Evolutionary conservation across 129 eudicot species (phyloP), one percentile per base, ranked within the genome.

Genomic region (Lonicera japonica): DNA sequence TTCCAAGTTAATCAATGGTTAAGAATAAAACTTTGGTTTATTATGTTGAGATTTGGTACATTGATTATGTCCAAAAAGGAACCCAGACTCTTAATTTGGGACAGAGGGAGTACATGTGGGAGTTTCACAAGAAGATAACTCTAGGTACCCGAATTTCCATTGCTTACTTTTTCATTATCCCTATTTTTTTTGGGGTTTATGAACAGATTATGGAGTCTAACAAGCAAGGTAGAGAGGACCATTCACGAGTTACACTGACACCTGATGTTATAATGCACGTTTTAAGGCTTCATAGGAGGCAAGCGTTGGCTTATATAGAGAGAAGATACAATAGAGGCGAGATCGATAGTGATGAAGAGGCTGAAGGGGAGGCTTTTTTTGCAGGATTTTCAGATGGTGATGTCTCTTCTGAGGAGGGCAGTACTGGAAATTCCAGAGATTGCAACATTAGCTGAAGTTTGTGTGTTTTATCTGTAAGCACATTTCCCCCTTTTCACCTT

Each of bases 241-340:
- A 79, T 67, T 86, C 90, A 22, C 82, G 79, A 5, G 82, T 80
- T 34, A 75, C 95, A 19, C 85, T 86, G 57, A 79, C 92, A 17
- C 95, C 97, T 0, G 95, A 83, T 47, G 84, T 86, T 36, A 76
- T 81, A 20, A 90, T 90, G 97, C 97, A 86, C 57, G 92, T 86
- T 70, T 72, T 90, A 52, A 85, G 97, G 48, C 75, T 90, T 40
- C 91, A 86, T 56, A 76, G 92, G 74, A 75, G 97, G 73, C 97
- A 86, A 58, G 86, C 92, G 10, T 69, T 76, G 69, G 86, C 86
- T 60, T 90, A 80, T 67, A 73, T 83, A 0, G 92, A 90, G 75
- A 69, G 97, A 63, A 73, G 85, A 60, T 66, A 63, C 14, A 61
- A 72, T 41, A 75, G 88, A 78, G 73, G 74, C 17, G 92, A 81